Conservation (phyloP, 495 filamentous ascomycete genomes). For the Sphaerosporella brunnea region DNA sequence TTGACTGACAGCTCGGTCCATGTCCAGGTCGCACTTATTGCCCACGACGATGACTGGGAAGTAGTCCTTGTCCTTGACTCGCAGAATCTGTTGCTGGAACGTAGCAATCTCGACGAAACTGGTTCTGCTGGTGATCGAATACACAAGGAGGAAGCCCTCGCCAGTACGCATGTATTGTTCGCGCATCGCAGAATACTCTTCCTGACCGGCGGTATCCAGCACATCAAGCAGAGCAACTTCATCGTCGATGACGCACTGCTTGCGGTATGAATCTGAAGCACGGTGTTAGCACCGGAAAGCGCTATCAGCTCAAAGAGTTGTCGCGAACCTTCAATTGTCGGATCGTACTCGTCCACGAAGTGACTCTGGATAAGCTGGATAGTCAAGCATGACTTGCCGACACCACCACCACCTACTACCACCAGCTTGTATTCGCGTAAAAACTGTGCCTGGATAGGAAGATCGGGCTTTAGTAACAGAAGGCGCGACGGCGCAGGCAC, state of each 20-base stretch:
- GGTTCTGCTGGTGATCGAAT: conserved; percentile 92
- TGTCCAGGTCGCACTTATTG: conserved; percentile 96
- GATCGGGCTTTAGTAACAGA: not conserved
- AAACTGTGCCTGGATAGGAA: conserved; percentile 42
- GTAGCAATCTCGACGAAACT: conserved; percentile 96
- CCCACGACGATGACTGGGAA: conserved; percentile 99
- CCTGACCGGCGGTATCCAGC: conserved; percentile 92
- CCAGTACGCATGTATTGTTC: conserved; percentile 99
- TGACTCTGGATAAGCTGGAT: conserved; percentile 98
- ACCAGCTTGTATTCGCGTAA: conserved; percentile 97
- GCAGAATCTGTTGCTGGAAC: conserved; percentile 94
- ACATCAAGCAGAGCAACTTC: conserved; percentile 95
- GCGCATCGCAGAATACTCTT: conserved; percentile 98
- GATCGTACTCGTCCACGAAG: conserved; percentile 98
- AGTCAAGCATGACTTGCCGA: conserved; percentile 97
- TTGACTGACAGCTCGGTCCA: conserved; percentile 72
- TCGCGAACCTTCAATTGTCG: conserved; percentile 85
- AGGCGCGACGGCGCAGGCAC: not conserved
- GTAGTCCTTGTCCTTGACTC: conserved; percentile 98
- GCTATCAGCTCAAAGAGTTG: not conserved
- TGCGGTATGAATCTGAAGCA: conserved; percentile 83
- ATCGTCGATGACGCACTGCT: conserved; percentile 97
- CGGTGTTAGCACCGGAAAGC: conserved; percentile 1
- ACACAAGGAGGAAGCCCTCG: conserved; percentile 93
- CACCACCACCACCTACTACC: conserved; percentile 92